Evolutionary conservation across 2,329 filamentous ascomycete genomes (phyloP).

Genomic region (Penicillium sp.): DNA sequence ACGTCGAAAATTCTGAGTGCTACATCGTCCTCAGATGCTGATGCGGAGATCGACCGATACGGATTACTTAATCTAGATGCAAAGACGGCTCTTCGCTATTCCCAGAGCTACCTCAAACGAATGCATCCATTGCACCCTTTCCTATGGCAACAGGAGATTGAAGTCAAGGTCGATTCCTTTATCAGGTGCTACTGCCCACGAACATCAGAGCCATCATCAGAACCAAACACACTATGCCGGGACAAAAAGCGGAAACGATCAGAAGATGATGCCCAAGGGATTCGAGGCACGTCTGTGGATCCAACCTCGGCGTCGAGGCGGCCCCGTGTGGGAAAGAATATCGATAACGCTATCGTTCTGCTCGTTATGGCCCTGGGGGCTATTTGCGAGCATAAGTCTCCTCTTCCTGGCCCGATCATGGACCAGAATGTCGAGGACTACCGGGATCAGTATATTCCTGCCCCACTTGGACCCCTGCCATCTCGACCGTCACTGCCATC

Average conservation of each 20-base stretch:
- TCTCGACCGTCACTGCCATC: not conserved
- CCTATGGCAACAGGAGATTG: slow-evolving; percentile 56
- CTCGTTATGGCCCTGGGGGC: slow-evolving; percentile 86
- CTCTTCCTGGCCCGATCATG: slow-evolving; percentile 58
- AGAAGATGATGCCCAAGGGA: slow-evolving; percentile 29
- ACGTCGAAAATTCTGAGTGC: slow-evolving; percentile 4
- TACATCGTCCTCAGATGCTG: slow-evolving; percentile 30
- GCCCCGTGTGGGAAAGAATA: slow-evolving; percentile 56
- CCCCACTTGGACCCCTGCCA: slow-evolving; percentile 14
- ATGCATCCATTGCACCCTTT: slow-evolving; percentile 68
- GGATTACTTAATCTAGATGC: slow-evolving; percentile 57
- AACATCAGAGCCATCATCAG: slow-evolving; percentile 11
- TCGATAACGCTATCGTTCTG: slow-evolving; percentile 78
- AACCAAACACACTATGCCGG: slow-evolving; percentile 10
- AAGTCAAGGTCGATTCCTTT: slow-evolving; percentile 55
- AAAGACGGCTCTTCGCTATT: slow-evolving; percentile 52
- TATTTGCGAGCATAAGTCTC: slow-evolving; percentile 62
- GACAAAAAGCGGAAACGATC: slow-evolving; percentile 44
- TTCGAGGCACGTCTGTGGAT: slow-evolving; percentile 24
- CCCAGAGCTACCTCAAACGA: slow-evolving; percentile 59
- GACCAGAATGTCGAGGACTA: slow-evolving; percentile 28
- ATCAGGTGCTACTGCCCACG: slow-evolving; percentile 49
- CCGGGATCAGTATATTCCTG: slow-evolving; percentile 31
- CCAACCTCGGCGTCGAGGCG: slow-evolving; percentile 5
- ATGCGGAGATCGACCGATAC: slow-evolving; percentile 52